Percentiles rank a stretch among this genome's conserved stretches.
These are phyloP conservation scores for Russula compacta DNA, from an alignment of 768 basidiomycete species.

Conservation along the genomic window DNA sequence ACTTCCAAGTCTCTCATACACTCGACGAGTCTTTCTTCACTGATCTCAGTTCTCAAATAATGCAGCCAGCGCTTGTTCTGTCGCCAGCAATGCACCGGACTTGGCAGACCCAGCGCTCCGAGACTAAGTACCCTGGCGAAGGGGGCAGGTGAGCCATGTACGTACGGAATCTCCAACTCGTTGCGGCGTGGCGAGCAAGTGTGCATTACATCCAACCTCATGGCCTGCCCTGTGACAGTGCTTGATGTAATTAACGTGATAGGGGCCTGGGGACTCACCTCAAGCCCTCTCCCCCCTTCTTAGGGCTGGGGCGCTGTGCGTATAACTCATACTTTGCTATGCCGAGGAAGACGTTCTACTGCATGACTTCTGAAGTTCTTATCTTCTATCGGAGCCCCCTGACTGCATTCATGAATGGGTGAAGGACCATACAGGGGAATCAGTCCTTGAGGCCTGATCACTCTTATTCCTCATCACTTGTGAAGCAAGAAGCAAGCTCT, in stretches of 20 bases:
- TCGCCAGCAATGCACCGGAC: not conserved
- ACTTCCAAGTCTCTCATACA: not conserved
- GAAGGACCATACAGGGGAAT: not conserved
- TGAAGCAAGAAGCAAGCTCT: not conserved
- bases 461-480: not conserved
- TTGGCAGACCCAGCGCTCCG: not conserved
- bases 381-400: not conserved
- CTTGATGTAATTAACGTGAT: not conserved
- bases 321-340: not conserved
- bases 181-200: not conserved
- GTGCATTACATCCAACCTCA: not conserved
- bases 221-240: not conserved
- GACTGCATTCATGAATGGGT: not conserved
- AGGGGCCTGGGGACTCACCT: not conserved
- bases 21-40: not conserved
- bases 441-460: not conserved
- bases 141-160: no score
- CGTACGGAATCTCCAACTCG: no score
- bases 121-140: not conserved
- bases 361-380: not conserved
- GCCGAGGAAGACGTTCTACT: not conserved
- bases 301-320: not conserved
- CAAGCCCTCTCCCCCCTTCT: no score
- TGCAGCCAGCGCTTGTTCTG: not conserved
- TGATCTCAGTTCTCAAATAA: not conserved